These are phyloP conservation scores for Lactuca sativa DNA, from an alignment of 129 eudicot species.

Conservation along the genomic window DNA sequence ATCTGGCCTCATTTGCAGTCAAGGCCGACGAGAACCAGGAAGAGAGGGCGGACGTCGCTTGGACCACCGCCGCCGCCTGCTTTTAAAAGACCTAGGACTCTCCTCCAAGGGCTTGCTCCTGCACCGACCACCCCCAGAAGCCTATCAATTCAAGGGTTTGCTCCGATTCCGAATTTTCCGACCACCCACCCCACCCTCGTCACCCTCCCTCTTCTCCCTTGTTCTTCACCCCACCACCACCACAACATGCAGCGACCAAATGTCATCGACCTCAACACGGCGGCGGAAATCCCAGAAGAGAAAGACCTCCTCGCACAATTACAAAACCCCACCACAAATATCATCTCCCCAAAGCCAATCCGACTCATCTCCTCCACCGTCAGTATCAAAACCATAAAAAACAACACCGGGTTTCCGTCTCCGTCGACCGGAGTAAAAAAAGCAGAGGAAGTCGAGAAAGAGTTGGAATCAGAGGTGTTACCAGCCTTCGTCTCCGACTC, in stretches of 20 bases:
- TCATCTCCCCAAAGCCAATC: conserved; percentile 59
- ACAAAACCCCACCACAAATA: conserved; percentile 33
- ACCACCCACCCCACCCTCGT: conserved; percentile 37
- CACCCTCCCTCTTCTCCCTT: conserved; percentile 51
- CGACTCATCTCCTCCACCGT: conserved; percentile 60
- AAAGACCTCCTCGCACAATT: conserved; percentile 52
- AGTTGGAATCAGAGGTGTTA: conserved; percentile 45
- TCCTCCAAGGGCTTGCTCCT: conserved; percentile 45
- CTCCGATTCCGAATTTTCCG: conserved; percentile 15
- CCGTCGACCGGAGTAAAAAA: not conserved
- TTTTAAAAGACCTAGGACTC: conserved; percentile 47
- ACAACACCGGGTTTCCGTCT: conserved; percentile 6
- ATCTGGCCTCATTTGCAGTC: conserved; percentile 84
- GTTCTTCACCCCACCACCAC: conserved; percentile 27
- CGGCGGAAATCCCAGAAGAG: conserved; percentile 52
- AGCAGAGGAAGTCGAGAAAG: conserved; percentile 56
- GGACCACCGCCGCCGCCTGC: conserved; percentile 41
- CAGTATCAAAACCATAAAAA: conserved; percentile 29
- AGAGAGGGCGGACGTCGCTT: conserved; percentile 62
- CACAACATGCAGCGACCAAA: conserved; percentile 17
- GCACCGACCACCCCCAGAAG: conserved; percentile 25
- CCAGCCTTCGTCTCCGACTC: conserved; percentile 81
- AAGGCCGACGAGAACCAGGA: conserved; percentile 73
- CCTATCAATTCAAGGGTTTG: conserved; percentile 38
- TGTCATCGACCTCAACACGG: conserved; percentile 50